phyloP scores from a whole-genome alignment of 768 basidiomycete genomes.

The Rhizopogon salebrosus region DNA sequence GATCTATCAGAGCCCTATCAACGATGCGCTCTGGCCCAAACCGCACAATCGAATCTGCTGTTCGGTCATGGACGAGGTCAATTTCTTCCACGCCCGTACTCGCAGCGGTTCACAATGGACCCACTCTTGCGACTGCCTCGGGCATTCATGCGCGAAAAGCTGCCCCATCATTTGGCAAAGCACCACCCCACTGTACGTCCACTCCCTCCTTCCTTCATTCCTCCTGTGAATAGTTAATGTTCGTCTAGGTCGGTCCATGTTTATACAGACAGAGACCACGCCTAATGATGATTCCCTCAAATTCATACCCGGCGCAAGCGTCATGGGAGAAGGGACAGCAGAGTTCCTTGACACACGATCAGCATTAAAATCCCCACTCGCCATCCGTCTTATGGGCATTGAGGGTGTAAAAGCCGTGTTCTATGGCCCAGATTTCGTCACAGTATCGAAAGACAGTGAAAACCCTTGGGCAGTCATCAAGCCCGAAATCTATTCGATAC shows the following conservation, averaged over 20 bases:
- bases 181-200: constrained; percentile 32
- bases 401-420: constrained; percentile 87
- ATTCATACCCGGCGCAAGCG: constrained; percentile 89
- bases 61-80: constrained; percentile 17
- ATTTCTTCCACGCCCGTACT: constrained; percentile 17
- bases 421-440: constrained; percentile 98
- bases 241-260: constrained; percentile 76
- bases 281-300: constrained; percentile 97
- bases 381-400: constrained; percentile 89
- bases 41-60: constrained; percentile 4
- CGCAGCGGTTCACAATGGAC: constrained; percentile 23
- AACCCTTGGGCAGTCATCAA: constrained; percentile 87
- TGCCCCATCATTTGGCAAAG: neutral
- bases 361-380: constrained; percentile 89
- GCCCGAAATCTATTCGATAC: constrained; percentile 90
- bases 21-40: constrained; percentile 3
- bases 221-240: neutral
- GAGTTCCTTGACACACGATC: constrained; percentile 91
- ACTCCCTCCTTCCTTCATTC: neutral
- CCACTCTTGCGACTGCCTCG: constrained; percentile 31
- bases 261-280: constrained; percentile 96
- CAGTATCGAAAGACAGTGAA: constrained; percentile 86
- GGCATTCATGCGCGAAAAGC: constrained; percentile 13
- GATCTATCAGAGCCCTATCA: constrained; percentile 10
- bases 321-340: constrained; percentile 85